phyloP scores from a whole-genome alignment of 345 rosid species.

The Triadica sebifera region DNA sequence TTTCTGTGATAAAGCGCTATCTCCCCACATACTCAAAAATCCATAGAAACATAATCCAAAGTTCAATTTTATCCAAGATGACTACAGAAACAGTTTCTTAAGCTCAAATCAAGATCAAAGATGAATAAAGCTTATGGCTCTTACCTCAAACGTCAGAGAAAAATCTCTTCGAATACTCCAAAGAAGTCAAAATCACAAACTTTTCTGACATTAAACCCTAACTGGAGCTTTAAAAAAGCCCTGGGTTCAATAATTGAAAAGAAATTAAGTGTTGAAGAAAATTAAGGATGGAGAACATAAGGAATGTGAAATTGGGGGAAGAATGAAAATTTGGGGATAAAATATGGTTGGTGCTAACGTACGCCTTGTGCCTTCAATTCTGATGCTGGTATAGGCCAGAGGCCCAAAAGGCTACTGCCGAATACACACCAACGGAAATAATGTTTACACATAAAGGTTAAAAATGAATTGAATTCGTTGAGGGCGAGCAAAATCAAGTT shows the following conservation, averaged over 20 bases:
- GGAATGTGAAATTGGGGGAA: background rate
- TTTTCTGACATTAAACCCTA: background rate
- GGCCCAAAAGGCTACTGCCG: background rate
- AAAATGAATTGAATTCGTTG: too few relatives aligned
- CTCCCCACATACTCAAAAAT: constrained; percentile 7
- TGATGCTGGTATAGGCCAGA: background rate
- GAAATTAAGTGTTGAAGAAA: too few relatives aligned
- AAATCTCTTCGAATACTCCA: background rate
- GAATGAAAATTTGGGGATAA: background rate
- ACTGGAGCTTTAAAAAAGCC: background rate
- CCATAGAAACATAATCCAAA: background rate
- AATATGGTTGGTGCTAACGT: constrained; percentile 7
- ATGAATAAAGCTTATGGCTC: background rate
- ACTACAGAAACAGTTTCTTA: background rate
- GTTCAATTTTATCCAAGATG: background rate
- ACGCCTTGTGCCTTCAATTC: constrained; percentile 5
- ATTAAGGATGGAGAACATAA: background rate
- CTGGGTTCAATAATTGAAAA: background rate
- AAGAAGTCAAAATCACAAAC: constrained; percentile 2
- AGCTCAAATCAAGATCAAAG: constrained; percentile 6
- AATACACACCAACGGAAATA: background rate
- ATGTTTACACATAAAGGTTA: too few relatives aligned
- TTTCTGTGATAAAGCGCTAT: constrained; percentile 3
- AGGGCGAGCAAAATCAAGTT: too few relatives aligned
- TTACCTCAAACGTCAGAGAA: constrained; percentile 25